A percentile compares a stretch with the other conserved stretches of the same genome.
These are phyloP conservation scores for Nitzschia sp. DNA, from an alignment of 108 stramenopile genomes.

Conservation along the genomic window DNA sequence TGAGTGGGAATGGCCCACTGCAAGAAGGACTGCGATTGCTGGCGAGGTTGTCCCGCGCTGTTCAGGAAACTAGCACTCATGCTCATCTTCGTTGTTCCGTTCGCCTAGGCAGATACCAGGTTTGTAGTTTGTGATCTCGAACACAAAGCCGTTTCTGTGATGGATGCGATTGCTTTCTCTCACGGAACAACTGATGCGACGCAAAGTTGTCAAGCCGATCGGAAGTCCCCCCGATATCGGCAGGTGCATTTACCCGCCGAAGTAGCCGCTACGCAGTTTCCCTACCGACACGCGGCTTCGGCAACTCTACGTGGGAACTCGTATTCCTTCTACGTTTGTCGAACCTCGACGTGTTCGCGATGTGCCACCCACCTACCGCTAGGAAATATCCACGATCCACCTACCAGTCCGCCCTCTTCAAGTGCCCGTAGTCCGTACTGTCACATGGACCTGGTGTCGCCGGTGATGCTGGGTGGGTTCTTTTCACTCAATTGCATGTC, in stretches of 20 bases:
- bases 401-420: too few relatives aligned
- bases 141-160: background rate
- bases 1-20: background rate
- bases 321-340: background rate
- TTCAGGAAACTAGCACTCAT: too few relatives aligned
- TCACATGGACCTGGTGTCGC: too few relatives aligned
- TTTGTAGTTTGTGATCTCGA: conserved; percentile 1
- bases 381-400: too few relatives aligned
- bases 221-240: conserved; percentile 9
- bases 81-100: too few relatives aligned
- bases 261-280: conserved; percentile 2
- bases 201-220: conserved; percentile 17
- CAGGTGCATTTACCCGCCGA: background rate
- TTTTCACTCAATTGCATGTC: too few relatives aligned
- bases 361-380: too few relatives aligned
- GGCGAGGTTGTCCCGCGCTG: background rate
- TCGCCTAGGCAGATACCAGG: too few relatives aligned
- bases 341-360: background rate
- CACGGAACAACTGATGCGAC: conserved; percentile 10
- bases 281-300: too few relatives aligned
- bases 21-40: background rate
- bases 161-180: conserved; percentile 7
- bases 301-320: background rate
- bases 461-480: too few relatives aligned
- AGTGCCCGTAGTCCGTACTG: too few relatives aligned